These are phyloP conservation scores for Venturia asperata DNA, from an alignment of 2,329 filamentous ascomycete genomes.

Conservation along the genomic window DNA sequence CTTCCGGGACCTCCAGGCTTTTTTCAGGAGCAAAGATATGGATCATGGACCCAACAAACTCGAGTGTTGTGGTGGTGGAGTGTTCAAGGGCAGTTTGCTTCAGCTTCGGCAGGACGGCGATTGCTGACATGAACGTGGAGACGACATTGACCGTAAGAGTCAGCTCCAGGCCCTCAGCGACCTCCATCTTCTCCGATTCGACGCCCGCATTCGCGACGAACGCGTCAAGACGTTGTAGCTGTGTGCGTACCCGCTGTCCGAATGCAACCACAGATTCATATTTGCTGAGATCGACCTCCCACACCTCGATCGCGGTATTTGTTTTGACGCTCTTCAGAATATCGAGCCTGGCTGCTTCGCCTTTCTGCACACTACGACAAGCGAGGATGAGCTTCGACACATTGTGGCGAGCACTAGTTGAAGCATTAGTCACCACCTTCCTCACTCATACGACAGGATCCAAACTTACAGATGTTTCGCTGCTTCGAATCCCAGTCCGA, in stretches of 20 bases:
- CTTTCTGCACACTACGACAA: conserved; percentile 37
- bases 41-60: too few relatives aligned
- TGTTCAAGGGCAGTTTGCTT: background rate
- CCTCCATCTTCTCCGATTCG: conserved; percentile 24
- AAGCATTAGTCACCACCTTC: too few relatives aligned
- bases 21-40: background rate
- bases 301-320: conserved; percentile 28
- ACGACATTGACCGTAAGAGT: conserved; percentile 36
- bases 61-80: too few relatives aligned
- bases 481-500: conserved; percentile 42
- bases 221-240: conserved; percentile 31
- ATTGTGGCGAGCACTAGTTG: conserved; percentile 30
- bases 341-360: conserved; percentile 36
- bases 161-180: conserved; percentile 27
- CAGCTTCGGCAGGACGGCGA: conserved; percentile 27
- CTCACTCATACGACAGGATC: conserved; percentile 21
- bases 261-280: conserved; percentile 35
- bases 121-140: conserved; percentile 33
- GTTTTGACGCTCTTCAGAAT: conserved; percentile 27
- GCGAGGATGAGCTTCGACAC: conserved; percentile 38
- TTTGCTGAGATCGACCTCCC: conserved; percentile 38
- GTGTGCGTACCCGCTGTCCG: conserved; percentile 23
- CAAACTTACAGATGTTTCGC: conserved; percentile 32
- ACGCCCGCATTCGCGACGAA: conserved; percentile 36
- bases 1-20: background rate